Evolutionary conservation across 2,329 filamentous ascomycete species (phyloP).

Genomic region (Akanthomyces dipterigenus): DNA sequence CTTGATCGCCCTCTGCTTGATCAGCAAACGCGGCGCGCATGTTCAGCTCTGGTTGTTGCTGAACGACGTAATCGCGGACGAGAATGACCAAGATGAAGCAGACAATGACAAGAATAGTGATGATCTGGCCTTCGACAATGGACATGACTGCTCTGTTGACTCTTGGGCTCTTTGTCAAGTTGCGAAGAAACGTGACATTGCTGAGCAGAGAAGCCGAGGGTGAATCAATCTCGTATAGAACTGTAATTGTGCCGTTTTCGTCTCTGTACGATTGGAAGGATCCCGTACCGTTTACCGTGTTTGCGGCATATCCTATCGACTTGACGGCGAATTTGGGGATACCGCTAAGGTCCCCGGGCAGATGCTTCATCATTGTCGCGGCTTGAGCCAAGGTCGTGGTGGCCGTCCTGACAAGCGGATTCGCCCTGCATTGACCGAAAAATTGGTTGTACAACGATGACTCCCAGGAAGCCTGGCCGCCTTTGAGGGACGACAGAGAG

Average conservation of each 20-base stretch:
- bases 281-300: not conserved
- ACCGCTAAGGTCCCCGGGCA: not conserved
- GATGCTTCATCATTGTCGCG: slow-evolving; percentile 4
- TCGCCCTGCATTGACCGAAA: slow-evolving; percentile 4
- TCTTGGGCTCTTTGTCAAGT: slow-evolving; percentile 59
- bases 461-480: slow-evolving; percentile 12
- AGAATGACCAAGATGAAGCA: slow-evolving; percentile 96
- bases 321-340: slow-evolving; percentile 2
- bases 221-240: slow-evolving; percentile 1
- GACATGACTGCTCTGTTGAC: slow-evolving; percentile 77
- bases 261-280: slow-evolving; percentile 1
- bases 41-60: slow-evolving; percentile 91
- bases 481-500: slow-evolving; percentile 21
- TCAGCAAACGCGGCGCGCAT: slow-evolving; percentile 62
- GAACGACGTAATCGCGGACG: slow-evolving; percentile 95
- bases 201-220: slow-evolving; percentile 42
- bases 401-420: not conserved
- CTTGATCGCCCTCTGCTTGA: not conserved
- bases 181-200: slow-evolving; percentile 49
- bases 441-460: not conserved
- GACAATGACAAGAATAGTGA: slow-evolving; percentile 84
- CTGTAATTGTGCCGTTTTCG: slow-evolving; percentile 6
- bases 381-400: slow-evolving; percentile 9
- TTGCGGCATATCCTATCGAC: not conserved
- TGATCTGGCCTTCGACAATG: slow-evolving; percentile 85